Evolutionary conservation across 768 basidiomycete species (phyloP), one percentile per base, ranked within the genome.

Genomic region (Fomitopsis pulvina): DNA sequence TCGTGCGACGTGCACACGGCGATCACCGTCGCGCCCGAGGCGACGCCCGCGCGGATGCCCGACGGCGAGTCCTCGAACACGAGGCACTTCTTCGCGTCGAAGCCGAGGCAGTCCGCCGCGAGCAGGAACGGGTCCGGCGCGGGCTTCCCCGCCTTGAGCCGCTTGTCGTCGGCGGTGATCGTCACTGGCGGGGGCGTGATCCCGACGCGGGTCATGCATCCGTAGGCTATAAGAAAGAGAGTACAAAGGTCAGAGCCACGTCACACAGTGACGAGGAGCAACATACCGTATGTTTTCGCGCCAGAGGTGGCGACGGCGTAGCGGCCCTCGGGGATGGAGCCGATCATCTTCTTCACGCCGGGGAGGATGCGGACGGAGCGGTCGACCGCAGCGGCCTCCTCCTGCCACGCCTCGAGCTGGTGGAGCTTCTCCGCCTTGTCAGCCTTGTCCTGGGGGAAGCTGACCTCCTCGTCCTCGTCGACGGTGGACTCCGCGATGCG

Each of bases 261-360:
- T 22, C 16, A 34, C 5, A 20, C 10, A 26, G 8, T 10, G 2
- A 48, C 29, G 52, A 24, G 28, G 41, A 44, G 22, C 3, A 21
- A 64, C 75, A 52, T 58, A 81, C 77, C 77, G 52, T 85, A 84
- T 1, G 81, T 85, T 63, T 78, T 81, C 3, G 85, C 84, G 4
- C 83, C 85, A 0, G 83, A 85, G 0, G 85, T 87, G 2, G 85
- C 85, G 16, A 87, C 81, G 18, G 83, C 84, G 59, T 80, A 87
- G 37, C 71, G 72, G n/a, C 78, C 82, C 46, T 70, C 66, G 3
- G 85, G 85, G 45, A 88, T 72, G 5, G 81, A 80, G 47, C 74
- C 70, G 53, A 88, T 82, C 71, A 88, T 72, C 52, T 65, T 68
- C 60, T 72, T 71, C 2, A 87, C 86, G 34, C 86, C 84, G 24